Evolutionary conservation across 1,139 yeast species (phyloP), one percentile per base, ranked within the genome.

Genomic region (Suhomyces yuchorum): DNA sequence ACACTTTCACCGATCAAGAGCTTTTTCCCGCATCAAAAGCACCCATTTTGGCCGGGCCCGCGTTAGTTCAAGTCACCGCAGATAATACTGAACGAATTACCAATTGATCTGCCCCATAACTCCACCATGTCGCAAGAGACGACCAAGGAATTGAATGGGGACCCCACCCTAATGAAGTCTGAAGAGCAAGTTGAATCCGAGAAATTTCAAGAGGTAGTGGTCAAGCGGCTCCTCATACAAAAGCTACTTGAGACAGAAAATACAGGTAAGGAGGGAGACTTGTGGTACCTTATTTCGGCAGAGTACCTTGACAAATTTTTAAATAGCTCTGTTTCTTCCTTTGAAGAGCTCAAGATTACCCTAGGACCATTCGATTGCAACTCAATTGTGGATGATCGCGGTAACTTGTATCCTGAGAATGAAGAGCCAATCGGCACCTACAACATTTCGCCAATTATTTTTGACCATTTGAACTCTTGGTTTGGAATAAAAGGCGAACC

Each of bases 401-500:
- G 78, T 9, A 60, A 59, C 36, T 58, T 74, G 45, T 64, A 55
- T 38, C 65, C 68, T 3, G 71, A 67, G 40, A 61, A 59, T 17
- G 52, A 59, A 3, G 75, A 68, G 48, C 65, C 70, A 0, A 60
- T 60, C n/a, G 65, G 63, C 19, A 62, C 70, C 3, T 56, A 54
- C 47, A 57, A 57, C 7, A 61, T 83, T 0, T 67, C 79, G 0
- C 73, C 74, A 2, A 61, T 63, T 2, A 71, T 75, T 1, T 84
- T 80, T 56, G 58, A 68, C 2, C 57, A 70, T 47, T 62, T 85
- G 14, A 61, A 62, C 1, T 68, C 71, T 23, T 81, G 86, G 85
- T 84, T 83, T 61, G 87, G 86, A 0, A 44, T 78, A 14, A 55
- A 64, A 2, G 75, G 76, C 0, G 59, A 59, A 7, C 81, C 85